phyloP scores from a whole-genome alignment of 2,329 filamentous ascomycete genomes.

The Colletotrichum sp. region DNA sequence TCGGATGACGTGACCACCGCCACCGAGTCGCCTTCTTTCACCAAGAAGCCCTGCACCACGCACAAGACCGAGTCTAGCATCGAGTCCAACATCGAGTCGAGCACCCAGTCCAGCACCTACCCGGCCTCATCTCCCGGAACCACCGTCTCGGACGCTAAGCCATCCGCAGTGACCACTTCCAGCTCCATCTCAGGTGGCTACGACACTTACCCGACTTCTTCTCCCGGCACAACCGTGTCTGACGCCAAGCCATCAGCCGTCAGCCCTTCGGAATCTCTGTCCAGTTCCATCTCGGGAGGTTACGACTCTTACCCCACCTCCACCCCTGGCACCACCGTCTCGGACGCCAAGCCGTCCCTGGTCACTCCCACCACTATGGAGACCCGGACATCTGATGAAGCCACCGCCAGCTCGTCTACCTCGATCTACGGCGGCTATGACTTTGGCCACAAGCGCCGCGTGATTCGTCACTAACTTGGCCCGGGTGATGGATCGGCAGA shows the following conservation, averaged over 20 bases:
- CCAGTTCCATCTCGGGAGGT: not conserved
- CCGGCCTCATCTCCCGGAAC: not conserved
- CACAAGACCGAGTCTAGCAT: not conserved
- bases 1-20: not conserved
- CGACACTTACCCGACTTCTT: not conserved
- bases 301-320: not conserved
- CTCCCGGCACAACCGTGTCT: not conserved
- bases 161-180: not conserved
- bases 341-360: not conserved
- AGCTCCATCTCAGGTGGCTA: not conserved
- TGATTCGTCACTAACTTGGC: not conserved
- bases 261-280: not conserved
- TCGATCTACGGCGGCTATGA: not conserved
- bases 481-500: accelerated
- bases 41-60: not conserved
- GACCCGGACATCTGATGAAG: not conserved
- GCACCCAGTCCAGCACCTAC: not conserved
- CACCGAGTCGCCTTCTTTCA: not conserved
- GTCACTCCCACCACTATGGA: not conserved
- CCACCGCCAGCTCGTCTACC: not conserved
- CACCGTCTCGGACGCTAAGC: not conserved
- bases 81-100: not conserved
- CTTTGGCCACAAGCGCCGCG: not conserved
- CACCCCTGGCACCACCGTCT: not conserved
- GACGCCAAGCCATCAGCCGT: not conserved